A percentile compares a stretch with the other conserved stretches of the same genome.
phyloP scores from a whole-genome alignment of 202 grass and related monocot genomes.

The Zizania palustris region DNA sequence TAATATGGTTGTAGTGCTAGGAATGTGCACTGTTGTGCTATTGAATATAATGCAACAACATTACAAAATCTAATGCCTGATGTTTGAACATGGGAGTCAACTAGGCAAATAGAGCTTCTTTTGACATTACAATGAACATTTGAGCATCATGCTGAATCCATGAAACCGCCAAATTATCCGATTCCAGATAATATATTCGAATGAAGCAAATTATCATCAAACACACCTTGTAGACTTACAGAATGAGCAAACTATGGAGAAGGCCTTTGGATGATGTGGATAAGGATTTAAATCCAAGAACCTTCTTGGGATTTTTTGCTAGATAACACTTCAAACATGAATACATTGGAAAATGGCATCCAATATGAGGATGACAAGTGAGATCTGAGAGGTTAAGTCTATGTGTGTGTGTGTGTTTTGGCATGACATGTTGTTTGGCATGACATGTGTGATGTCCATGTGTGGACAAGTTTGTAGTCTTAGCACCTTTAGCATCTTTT shows the following conservation, averaged over 20 bases:
- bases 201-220: conserved; percentile 6
- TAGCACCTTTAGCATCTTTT: no score
- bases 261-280: not conserved
- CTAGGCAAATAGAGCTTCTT: conserved; percentile 6
- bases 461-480: no score
- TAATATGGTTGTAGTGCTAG: conserved; percentile 3
- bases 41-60: not conserved
- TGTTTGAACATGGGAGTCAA: not conserved
- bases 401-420: no score
- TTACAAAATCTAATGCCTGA: not conserved
- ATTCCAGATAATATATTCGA: not conserved
- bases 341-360: no score
- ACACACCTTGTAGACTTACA: not conserved
- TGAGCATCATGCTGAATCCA: conserved; percentile 4
- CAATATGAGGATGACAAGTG: no score
- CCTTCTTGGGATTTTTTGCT: not conserved
- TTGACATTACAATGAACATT: not conserved
- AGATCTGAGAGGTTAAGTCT: no score
- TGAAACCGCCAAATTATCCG: not conserved
- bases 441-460: no score
- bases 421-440: no score
- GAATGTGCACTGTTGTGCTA: not conserved
- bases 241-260: not conserved
- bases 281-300: not conserved
- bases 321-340: no score